phyloP scores from a whole-genome alignment of 2,329 filamentous ascomycete species.

The Fonsecaea nubica region DNA sequence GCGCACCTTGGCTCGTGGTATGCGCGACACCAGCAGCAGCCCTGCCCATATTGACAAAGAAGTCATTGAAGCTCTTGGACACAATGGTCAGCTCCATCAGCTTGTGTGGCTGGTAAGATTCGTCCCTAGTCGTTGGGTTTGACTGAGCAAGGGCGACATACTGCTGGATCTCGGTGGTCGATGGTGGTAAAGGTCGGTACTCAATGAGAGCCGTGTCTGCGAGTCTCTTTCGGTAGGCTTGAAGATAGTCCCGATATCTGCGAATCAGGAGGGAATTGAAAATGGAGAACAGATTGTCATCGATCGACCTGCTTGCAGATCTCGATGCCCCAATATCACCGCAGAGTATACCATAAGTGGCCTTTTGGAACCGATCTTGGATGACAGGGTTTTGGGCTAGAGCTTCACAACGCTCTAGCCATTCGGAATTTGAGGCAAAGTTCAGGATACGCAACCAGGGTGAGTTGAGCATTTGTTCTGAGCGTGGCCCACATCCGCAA shows the following conservation, averaged over 20 bases:
- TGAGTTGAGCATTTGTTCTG: conserved; percentile 48
- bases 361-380: conserved; percentile 79
- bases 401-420: conserved; percentile 38
- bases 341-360: conserved; percentile 87
- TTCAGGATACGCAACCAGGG: conserved; percentile 39
- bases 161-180: conserved; percentile 26
- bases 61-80: conserved; percentile 50
- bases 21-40: conserved; percentile 49
- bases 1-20: conserved; percentile 40
- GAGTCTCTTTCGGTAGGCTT: conserved; percentile 52
- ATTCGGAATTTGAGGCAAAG: conserved; percentile 38
- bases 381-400: conserved; percentile 65
- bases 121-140: conserved; percentile 43
- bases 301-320: conserved; percentile 77
- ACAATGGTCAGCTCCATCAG: conserved; percentile 54
- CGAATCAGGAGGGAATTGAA: conserved; percentile 84
- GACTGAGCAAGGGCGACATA: conserved; percentile 29
- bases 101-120: conserved; percentile 53
- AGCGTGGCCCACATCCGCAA: conserved; percentile 60
- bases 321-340: conserved; percentile 82
- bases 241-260: conserved; percentile 75
- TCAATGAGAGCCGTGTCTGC: conserved; percentile 52
- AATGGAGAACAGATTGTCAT: conserved; percentile 84
- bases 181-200: conserved; percentile 29
- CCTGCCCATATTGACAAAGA: conserved; percentile 50